Conservation (phyloP, 2,329 filamentous ascomycete species). For the Plenodomus tracheiphilus region DNA sequence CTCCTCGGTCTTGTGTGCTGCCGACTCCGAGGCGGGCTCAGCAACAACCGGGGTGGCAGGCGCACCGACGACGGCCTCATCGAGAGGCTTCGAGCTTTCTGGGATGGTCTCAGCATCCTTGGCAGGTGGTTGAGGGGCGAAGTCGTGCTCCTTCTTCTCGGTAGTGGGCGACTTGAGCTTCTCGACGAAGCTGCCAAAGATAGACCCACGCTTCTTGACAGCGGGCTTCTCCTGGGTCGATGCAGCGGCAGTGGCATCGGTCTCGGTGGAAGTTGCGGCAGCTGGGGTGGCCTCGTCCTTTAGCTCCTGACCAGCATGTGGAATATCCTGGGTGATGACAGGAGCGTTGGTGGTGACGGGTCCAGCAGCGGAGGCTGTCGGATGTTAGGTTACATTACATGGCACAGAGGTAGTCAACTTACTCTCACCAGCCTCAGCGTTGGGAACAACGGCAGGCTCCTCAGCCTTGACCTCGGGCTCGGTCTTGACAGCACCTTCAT, state of each 20-base stretch:
- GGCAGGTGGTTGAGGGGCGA: slow-evolving; percentile 50
- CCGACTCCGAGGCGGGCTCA: slow-evolving; percentile 29
- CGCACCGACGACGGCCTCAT: slow-evolving; percentile 45
- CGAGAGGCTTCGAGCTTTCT: slow-evolving; percentile 39
- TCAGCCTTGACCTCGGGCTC: slow-evolving; percentile 38
- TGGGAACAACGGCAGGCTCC: slow-evolving; percentile 33
- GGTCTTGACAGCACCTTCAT: slow-evolving; percentile 43
- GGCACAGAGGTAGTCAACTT: slow-evolving; percentile 8
- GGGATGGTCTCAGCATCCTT: slow-evolving; percentile 51
- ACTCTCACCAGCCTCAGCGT: slow-evolving; percentile 29
- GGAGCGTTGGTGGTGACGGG: slow-evolving; percentile 38
- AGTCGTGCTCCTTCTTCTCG: slow-evolving; percentile 73
- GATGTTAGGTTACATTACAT: slow-evolving; percentile 9
- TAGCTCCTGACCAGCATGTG: slow-evolving; percentile 36
- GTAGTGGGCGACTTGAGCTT: slow-evolving; percentile 53
- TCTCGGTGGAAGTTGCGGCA: slow-evolving; percentile 47
- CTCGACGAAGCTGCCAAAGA: slow-evolving; percentile 77
- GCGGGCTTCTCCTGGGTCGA: slow-evolving; percentile 58
- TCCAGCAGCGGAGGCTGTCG: background rate
- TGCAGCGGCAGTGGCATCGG: slow-evolving; percentile 38
- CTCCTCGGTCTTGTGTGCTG: slow-evolving; percentile 34
- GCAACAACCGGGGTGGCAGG: slow-evolving; percentile 30
- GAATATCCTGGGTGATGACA: slow-evolving; percentile 37
- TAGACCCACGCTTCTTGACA: slow-evolving; percentile 79
- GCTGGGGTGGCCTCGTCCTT: slow-evolving; percentile 51